phyloP scores from a whole-genome alignment of 1,284 basidiomycete species.

The Exobasidium rhododendri region DNA sequence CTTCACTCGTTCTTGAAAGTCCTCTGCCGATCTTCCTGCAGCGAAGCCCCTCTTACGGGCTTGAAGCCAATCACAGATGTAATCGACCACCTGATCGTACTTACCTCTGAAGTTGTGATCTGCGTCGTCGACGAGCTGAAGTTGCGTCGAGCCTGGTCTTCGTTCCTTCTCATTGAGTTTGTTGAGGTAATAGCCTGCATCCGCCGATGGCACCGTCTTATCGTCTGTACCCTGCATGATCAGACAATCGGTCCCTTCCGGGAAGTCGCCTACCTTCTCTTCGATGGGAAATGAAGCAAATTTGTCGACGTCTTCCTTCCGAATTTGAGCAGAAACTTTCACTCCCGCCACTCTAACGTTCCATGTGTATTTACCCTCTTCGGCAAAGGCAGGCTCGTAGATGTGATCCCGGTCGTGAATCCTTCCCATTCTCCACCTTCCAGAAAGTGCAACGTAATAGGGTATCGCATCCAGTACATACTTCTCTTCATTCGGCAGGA shows the following conservation, averaged over 20 bases:
- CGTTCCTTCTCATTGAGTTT: constrained; percentile 13
- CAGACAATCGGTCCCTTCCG: constrained; percentile 33
- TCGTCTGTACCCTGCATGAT: constrained; percentile 38
- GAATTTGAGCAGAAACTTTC: constrained; percentile 28
- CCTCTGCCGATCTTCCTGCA: too few species aligned
- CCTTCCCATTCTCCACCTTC: constrained; percentile 35
- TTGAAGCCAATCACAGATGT: background rate
- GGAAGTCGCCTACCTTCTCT: constrained; percentile 25
- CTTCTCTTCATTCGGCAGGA: background rate
- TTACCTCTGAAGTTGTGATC: constrained; percentile 37
- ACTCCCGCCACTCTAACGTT: constrained; percentile 36
- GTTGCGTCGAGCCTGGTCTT: constrained; percentile 19
- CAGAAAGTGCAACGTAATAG: constrained; percentile 60
- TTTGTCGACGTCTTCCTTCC: constrained; percentile 31
- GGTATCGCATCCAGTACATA: constrained; percentile 45
- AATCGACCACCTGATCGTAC: constrained; percentile 34
- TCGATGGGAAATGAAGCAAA: constrained; percentile 33
- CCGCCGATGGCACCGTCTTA: constrained; percentile 32
- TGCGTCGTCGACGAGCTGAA: constrained; percentile 36
- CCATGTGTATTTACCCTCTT: constrained; percentile 36
- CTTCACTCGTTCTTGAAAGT: too few species aligned
- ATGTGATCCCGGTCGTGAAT: constrained; percentile 32
- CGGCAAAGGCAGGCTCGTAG: constrained; percentile 27
- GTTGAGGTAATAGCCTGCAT: constrained; percentile 31
- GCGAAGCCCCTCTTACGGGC: background rate